These are phyloP conservation scores for Cryptococcus sp. DNA, from an alignment of 1,284 basidiomycete genomes.

Conservation along the genomic window DNA sequence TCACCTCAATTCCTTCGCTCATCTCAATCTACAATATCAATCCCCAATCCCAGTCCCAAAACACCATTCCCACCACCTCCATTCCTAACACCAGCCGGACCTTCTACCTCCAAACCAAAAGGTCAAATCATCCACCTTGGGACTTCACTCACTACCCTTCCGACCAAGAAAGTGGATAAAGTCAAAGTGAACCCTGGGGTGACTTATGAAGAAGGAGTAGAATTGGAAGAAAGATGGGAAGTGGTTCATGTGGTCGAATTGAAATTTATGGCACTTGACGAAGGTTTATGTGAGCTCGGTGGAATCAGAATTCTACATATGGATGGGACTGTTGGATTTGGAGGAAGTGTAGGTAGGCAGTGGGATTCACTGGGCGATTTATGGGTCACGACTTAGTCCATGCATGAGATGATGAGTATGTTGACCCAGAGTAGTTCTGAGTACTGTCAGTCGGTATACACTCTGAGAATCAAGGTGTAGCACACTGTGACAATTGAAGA, in stretches of 20 bases:
- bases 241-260: conserved; percentile 18
- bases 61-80: neutral
- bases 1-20: neutral
- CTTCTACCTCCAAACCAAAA: no score
- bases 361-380: conserved; percentile 38
- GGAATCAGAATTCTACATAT: conserved; percentile 34
- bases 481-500: no score
- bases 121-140: conserved; percentile 23
- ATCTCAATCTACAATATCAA: neutral
- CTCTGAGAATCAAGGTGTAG: no score
- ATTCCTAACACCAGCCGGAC: neutral
- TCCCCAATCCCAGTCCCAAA: conserved; percentile 4
- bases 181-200: conserved; percentile 23
- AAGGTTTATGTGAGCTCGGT: conserved; percentile 34
- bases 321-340: conserved; percentile 2
- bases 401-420: no score
- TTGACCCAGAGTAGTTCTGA: no score
- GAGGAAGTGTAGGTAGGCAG: conserved; percentile 20
- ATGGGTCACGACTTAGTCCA: conserved; percentile 9
- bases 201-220: conserved; percentile 23
- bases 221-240: conserved; percentile 24
- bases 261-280: conserved; percentile 25
- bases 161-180: conserved; percentile 6
- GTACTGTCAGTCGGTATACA: no score
- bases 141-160: conserved; percentile 10